These are phyloP conservation scores for Symbiodinium pilosum DNA, from an alignment of 73 alveolate species.

Conservation along the genomic window DNA sequence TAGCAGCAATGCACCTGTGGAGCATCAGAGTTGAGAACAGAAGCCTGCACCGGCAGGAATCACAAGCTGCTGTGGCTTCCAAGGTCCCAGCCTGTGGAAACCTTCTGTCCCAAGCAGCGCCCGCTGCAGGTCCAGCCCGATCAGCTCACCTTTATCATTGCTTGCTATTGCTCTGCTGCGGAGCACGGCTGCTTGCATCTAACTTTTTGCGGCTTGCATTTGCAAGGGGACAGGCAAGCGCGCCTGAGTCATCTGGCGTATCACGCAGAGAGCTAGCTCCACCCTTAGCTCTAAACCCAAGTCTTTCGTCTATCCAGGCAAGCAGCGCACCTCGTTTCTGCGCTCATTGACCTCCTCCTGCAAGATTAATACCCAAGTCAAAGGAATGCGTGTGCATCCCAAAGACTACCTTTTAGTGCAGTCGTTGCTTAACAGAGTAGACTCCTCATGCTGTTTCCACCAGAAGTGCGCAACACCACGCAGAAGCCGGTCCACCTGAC, in stretches of 20 bases:
- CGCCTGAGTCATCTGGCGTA: not conserved
- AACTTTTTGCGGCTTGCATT: too few species aligned
- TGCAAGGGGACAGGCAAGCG: not conserved
- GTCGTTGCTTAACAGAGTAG: not conserved
- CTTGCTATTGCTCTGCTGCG: too few species aligned
- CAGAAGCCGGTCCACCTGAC: constrained; percentile 64
- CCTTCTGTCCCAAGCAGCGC: constrained; percentile 68
- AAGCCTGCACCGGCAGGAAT: not conserved
- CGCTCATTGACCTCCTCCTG: constrained; percentile 74
- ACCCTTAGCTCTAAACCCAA: not conserved
- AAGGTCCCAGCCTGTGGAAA: constrained; percentile 23
- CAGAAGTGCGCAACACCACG: constrained; percentile 90
- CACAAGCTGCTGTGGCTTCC: too few species aligned
- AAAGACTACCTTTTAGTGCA: not conserved
- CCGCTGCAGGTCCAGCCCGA: constrained; percentile 62
- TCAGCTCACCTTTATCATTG: constrained; percentile 60
- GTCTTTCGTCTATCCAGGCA: too few species aligned
- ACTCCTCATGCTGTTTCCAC: constrained; percentile 93
- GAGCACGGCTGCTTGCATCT: too few species aligned
- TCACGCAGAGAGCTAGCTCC: not conserved
- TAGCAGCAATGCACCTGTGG: constrained; percentile 1
- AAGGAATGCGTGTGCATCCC: not conserved
- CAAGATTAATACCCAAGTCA: too few species aligned
- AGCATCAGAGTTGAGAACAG: constrained; percentile 83
- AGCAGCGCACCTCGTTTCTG: constrained; percentile 3